Evolutionary conservation across 257 asterid species (phyloP).

Genomic region (Capsicum pubescens): DNA sequence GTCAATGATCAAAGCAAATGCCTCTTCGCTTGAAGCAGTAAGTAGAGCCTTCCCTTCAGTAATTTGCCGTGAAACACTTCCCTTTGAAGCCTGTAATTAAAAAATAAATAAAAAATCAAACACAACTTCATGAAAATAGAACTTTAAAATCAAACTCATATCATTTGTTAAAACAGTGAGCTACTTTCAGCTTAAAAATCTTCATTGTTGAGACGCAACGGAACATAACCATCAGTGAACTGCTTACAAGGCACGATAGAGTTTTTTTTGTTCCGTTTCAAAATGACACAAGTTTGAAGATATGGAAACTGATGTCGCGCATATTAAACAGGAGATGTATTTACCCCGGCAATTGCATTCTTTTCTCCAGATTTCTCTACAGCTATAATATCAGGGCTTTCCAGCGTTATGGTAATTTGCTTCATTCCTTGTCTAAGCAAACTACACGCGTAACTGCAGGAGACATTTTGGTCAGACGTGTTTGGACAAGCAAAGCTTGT

Average conservation of each 20-base stretch:
- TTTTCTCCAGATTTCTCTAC: slow-evolving; percentile 78
- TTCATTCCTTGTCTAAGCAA: slow-evolving; percentile 99
- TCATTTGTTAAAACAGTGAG: background rate
- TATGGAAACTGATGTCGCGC: background rate
- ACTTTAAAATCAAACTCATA: background rate
- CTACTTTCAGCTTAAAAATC: background rate
- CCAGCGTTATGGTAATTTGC: slow-evolving; percentile 69
- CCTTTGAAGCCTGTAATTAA: slow-evolving; percentile 66
- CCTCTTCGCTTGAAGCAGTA: slow-evolving; percentile 53
- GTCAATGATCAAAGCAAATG: slow-evolving; percentile 92
- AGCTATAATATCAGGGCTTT: slow-evolving; percentile 68
- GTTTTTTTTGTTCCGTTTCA: background rate
- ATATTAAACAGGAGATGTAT: slow-evolving; percentile 19
- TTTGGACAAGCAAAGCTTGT: slow-evolving; percentile 22
- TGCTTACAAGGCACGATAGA: background rate
- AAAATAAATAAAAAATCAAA: slow-evolving; percentile 6
- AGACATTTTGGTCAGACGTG: slow-evolving; percentile 44
- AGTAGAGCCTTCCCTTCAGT: slow-evolving; percentile 70
- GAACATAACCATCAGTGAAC: background rate
- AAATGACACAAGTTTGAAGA: background rate
- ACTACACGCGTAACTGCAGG: slow-evolving; percentile 90
- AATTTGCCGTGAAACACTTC: slow-evolving; percentile 65
- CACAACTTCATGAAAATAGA: background rate
- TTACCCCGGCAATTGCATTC: slow-evolving; percentile 79
- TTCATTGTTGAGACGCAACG: background rate